phyloP scores from a whole-genome alignment of 768 basidiomycete species.

The Fibroporia radiculosa region DNA sequence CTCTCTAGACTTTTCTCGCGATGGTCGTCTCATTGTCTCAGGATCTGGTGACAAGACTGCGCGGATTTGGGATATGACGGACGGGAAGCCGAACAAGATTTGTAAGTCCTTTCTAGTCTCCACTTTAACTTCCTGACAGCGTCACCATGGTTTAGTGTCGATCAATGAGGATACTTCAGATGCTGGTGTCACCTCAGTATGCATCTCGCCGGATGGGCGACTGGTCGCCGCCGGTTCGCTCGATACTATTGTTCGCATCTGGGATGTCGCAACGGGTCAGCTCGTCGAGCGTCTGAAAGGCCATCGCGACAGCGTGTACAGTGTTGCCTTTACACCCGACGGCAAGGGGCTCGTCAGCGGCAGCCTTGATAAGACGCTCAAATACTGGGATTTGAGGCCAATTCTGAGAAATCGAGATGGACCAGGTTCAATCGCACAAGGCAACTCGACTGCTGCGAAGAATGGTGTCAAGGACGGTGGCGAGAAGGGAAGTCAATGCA shows the following conservation, averaged over 20 bases:
- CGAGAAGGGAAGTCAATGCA: slow-evolving; percentile 48
- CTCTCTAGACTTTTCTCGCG: slow-evolving; percentile 85
- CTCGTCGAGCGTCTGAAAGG: slow-evolving; percentile 51
- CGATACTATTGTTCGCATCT: slow-evolving; percentile 62
- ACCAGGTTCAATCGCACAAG: slow-evolving; percentile 9
- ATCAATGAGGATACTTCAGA: slow-evolving; percentile 46
- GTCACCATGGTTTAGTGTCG: slow-evolving; percentile 23
- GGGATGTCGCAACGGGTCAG: slow-evolving; percentile 55
- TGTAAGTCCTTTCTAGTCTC: too few species aligned
- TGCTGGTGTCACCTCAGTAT: slow-evolving; percentile 54
- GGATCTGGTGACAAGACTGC: slow-evolving; percentile 77
- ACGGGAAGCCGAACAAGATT: slow-evolving; percentile 31
- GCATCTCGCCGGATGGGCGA: slow-evolving; percentile 51
- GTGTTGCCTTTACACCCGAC: slow-evolving; percentile 86
- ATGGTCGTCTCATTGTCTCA: slow-evolving; percentile 80
- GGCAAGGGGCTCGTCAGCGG: slow-evolving; percentile 85
- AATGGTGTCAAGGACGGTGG: slow-evolving; percentile 20
- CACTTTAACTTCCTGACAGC: background rate
- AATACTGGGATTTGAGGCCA: slow-evolving; percentile 50
- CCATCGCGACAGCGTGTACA: slow-evolving; percentile 58
- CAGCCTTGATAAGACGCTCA: slow-evolving; percentile 61
- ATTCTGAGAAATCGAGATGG: slow-evolving; percentile 16
- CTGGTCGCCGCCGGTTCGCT: slow-evolving; percentile 53
- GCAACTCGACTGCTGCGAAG: slow-evolving; percentile 25
- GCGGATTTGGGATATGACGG: slow-evolving; percentile 52